Conservation (phyloP, 208 protist species). For the Acanthamoeba lenticulata region DNA sequence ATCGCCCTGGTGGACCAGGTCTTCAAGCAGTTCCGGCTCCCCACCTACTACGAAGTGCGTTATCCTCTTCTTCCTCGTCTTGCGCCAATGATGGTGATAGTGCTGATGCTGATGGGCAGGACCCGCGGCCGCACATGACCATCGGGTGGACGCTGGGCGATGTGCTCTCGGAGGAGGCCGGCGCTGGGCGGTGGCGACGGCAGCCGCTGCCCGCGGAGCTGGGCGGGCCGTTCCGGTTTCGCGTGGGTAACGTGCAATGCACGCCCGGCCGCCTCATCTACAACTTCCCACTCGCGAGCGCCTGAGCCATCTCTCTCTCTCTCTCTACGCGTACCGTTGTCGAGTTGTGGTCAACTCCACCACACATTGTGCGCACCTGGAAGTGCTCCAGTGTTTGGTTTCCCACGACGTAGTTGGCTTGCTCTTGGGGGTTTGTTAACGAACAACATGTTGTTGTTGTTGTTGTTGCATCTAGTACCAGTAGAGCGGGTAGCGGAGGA, state of each 20-base stretch:
- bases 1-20: constrained; percentile 34
- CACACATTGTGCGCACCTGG: too few species aligned
- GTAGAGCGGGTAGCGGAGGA: too few species aligned
- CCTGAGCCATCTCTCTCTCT: too few species aligned
- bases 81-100: not conserved
- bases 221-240: constrained; percentile 22
- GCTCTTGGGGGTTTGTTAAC: too few species aligned
- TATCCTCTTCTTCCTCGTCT: not conserved
- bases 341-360: too few species aligned
- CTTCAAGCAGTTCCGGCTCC: constrained; percentile 44
- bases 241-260: not conserved
- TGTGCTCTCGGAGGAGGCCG: not conserved
- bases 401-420: too few species aligned
- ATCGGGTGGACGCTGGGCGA: constrained; percentile 49
- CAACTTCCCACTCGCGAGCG: not conserved
- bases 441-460: too few species aligned
- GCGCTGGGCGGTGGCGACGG: not conserved
- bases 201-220: not conserved
- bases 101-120: not conserved
- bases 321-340: too few species aligned
- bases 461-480: too few species aligned
- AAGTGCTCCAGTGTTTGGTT: too few species aligned
- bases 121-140: constrained; percentile 51
- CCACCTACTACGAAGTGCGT: constrained; percentile 26
- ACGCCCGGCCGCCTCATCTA: constrained; percentile 40